These are phyloP conservation scores for Beauveria medogensis DNA, from an alignment of 2,329 filamentous ascomycete genomes.

Conservation along the genomic window DNA sequence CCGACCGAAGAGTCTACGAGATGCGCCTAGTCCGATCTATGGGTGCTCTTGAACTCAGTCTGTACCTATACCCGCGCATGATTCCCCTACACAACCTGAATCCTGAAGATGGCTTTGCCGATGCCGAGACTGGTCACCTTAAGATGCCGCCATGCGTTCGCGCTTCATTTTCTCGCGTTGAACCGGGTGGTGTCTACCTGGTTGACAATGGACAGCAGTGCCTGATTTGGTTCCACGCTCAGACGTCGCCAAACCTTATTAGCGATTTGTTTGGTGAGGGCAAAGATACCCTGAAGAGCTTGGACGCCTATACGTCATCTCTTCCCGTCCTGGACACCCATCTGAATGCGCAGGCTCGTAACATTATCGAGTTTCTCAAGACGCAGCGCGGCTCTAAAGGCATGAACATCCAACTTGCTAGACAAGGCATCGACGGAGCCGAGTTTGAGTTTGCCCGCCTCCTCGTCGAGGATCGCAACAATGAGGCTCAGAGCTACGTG, in stretches of 20 bases:
- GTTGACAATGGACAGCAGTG: slow-evolving; percentile 93
- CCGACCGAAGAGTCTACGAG: slow-evolving; percentile 84
- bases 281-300: slow-evolving; percentile 56
- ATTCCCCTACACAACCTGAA: slow-evolving; percentile 85
- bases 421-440: slow-evolving; percentile 87
- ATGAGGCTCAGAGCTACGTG: slow-evolving; percentile 95
- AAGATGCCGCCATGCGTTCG: slow-evolving; percentile 74
- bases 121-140: slow-evolving; percentile 74
- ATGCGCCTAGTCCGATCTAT: slow-evolving; percentile 85
- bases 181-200: slow-evolving; percentile 88
- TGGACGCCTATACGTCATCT: slow-evolving; percentile 74
- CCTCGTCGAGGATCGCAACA: slow-evolving; percentile 90
- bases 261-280: slow-evolving; percentile 82
- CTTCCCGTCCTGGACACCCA: slow-evolving; percentile 84
- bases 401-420: slow-evolving; percentile 78
- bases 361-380: slow-evolving; percentile 81
- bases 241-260: slow-evolving; percentile 86
- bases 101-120: slow-evolving; percentile 84
- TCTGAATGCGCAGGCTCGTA: slow-evolving; percentile 88
- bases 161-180: slow-evolving; percentile 77
- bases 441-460: slow-evolving; percentile 94
- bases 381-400: slow-evolving; percentile 78
- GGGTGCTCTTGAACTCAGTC: slow-evolving; percentile 73
- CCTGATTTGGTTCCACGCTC: slow-evolving; percentile 84
- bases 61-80: slow-evolving; percentile 94